Base-by-base conservation (phyloP, 2,329 filamentous ascomycete genomes). In the Alternaria alternata region DNA sequence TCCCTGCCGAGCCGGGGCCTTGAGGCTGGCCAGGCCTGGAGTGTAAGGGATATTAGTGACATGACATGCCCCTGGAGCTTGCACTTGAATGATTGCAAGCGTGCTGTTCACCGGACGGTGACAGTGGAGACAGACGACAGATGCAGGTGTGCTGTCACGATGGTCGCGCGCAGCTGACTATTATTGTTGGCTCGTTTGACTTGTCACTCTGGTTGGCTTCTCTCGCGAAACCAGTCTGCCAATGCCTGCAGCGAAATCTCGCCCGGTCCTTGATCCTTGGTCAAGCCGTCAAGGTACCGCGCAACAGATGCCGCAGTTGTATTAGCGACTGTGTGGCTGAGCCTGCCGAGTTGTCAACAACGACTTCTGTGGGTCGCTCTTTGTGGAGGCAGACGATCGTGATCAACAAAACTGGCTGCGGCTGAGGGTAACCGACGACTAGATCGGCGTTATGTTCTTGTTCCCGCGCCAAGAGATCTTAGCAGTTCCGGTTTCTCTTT, bases 391-490 rank as follows among this genome's bases (percentile, higher is more conserved):
- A 20, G 39, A 16, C 28, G 44, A 55, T 59, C 44, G 22, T 16
- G 43, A 54, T 57, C 32, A 53, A 39, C 43, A 16, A 34, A 39
- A 41, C 39, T 36, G 28, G 26, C 54, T 43, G 32, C 54, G 54
- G 54, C 44, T 26, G 30, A 52, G 11, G 49, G 22, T 18, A 42
- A 18, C 56, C 42, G 24, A 5, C 26, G 18, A 26, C 26, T 32
- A 22, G 28, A 59, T 54, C 56, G 28, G 51, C 43, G 22, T 26
- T 44, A 32, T 42, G 11, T 30, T 44, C 57, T 48, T 59, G 44
- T 30, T 59, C 38, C 57, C 51, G 57, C 22, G 52, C 57, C 57
- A 56, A 56, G 57, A 46, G 38, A 59, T 59, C 20, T 34, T 51
- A 56, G 53, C 34, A 26, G 26, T 51, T n/a, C 52, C 52, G 52